These are phyloP conservation scores for Annulohypoxylon moriforme DNA, from an alignment of 495 filamentous ascomycete genomes.

Conservation along the genomic window DNA sequence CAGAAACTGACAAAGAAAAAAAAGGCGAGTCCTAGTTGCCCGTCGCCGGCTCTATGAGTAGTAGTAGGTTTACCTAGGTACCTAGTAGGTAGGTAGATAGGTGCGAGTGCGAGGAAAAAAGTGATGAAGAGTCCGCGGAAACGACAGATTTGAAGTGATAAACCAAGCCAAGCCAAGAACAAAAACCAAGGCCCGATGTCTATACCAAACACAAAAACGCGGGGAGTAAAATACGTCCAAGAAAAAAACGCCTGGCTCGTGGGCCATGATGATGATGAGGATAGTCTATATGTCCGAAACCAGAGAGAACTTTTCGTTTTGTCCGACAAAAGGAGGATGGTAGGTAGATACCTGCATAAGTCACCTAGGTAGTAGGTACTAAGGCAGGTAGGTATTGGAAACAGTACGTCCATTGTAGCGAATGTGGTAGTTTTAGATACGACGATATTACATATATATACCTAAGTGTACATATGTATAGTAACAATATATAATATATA, in stretches of 20 bases:
- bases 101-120: not conserved
- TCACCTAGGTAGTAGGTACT: not conserved
- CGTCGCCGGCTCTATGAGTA: slow-evolving; percentile 37
- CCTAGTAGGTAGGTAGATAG: not conserved
- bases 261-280: slow-evolving; percentile 14
- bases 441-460: not conserved
- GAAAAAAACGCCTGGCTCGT: slow-evolving; percentile 20
- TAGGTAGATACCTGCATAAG: not conserved
- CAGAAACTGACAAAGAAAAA: slow-evolving; percentile 13
- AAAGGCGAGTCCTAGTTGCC: slow-evolving; percentile 27
- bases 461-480: not conserved
- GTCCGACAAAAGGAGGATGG: not conserved
- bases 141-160: slow-evolving; percentile 32
- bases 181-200: slow-evolving; percentile 10
- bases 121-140: slow-evolving; percentile 16
- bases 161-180: not conserved
- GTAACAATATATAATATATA: not conserved
- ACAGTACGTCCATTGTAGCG: slow-evolving; percentile 11
- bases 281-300: slow-evolving; percentile 29
- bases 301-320: slow-evolving; percentile 13
- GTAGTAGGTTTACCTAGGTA: no score
- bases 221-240: not conserved
- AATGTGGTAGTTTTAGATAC: slow-evolving; percentile 13
- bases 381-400: not conserved
- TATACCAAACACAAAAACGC: slow-evolving; percentile 24